Conservation (phyloP, 495 filamentous ascomycete genomes). For the Aspergillus affinis region DNA sequence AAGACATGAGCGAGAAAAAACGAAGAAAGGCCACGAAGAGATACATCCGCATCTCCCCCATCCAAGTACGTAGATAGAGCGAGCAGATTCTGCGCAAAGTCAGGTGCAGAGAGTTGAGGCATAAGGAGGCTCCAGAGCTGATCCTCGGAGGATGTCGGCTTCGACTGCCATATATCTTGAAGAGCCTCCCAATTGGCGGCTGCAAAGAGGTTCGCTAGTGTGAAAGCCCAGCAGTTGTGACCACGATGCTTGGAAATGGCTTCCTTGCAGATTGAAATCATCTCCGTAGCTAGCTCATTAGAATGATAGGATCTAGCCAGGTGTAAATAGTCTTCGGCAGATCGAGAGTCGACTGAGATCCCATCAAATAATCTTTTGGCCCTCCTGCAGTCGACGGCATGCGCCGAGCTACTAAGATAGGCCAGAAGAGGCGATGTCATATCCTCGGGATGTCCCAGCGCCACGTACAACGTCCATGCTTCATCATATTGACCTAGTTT, state of each 20-base stretch:
- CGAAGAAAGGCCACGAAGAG: constrained; percentile 17
- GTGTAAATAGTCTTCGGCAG: constrained; percentile 37
- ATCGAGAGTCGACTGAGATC: constrained; percentile 32
- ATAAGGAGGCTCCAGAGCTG: constrained; percentile 15
- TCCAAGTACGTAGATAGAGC: constrained; percentile 20
- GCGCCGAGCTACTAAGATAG: constrained; percentile 37
- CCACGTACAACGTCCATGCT: constrained; percentile 38
- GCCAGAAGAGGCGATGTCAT: constrained; percentile 34
- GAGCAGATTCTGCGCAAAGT: constrained; percentile 15
- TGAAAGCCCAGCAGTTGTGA: constrained; percentile 21
- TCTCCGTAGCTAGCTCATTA: constrained; percentile 17
- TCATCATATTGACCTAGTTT: constrained; percentile 25
- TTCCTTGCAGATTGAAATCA: constrained; percentile 31
- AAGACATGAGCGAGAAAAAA: constrained; percentile 27
- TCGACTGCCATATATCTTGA: constrained; percentile 19
- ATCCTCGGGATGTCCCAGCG: constrained; percentile 28
- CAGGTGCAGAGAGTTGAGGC: constrained; percentile 12
- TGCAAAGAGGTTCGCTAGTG: constrained; percentile 36
- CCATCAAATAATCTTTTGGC: constrained; percentile 41
- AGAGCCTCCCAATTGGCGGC: constrained; percentile 34
- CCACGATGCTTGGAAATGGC: constrained; percentile 25
- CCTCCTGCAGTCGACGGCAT: constrained; percentile 34
- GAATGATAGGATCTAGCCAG: constrained; percentile 30
- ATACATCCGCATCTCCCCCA: constrained; percentile 3
- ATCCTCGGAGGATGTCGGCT: constrained; percentile 10